phyloP scores from a whole-genome alignment of 148 eudicot genomes.

The Chenopodium quinoa region DNA sequence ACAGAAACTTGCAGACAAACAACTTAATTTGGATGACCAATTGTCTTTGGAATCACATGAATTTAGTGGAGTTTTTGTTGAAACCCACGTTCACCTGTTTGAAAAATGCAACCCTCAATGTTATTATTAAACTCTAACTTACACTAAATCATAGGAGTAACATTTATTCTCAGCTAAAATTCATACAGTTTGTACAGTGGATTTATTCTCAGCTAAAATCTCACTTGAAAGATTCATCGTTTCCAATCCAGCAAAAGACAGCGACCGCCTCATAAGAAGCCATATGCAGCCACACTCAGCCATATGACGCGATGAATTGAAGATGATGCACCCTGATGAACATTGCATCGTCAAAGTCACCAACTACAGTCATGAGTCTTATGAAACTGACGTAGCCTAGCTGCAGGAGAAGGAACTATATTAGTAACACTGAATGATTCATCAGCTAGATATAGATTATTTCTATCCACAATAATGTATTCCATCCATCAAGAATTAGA shows the following conservation, averaged over 20 bases:
- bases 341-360: background rate
- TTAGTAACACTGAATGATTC: background rate
- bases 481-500: background rate
- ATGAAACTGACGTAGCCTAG: background rate
- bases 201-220: background rate
- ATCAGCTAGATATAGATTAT: background rate
- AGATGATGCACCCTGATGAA: background rate
- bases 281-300: background rate
- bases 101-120: background rate
- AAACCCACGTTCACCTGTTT: slow-evolving; percentile 25
- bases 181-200: background rate
- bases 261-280: slow-evolving; percentile 4
- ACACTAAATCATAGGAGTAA: background rate
- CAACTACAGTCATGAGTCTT: background rate
- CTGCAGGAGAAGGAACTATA: slow-evolving; percentile 9
- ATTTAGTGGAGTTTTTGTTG: slow-evolving; percentile 10
- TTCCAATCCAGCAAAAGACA: background rate
- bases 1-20: slow-evolving; percentile 27
- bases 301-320: background rate
- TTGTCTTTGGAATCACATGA: slow-evolving; percentile 29
- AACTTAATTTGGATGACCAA: slow-evolving; percentile 22
- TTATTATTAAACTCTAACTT: background rate
- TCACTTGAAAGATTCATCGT: background rate
- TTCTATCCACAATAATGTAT: background rate
- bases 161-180: background rate